phyloP scores from a whole-genome alignment of 495 filamentous ascomycete genomes.

The Annulohypoxylon stygium region DNA sequence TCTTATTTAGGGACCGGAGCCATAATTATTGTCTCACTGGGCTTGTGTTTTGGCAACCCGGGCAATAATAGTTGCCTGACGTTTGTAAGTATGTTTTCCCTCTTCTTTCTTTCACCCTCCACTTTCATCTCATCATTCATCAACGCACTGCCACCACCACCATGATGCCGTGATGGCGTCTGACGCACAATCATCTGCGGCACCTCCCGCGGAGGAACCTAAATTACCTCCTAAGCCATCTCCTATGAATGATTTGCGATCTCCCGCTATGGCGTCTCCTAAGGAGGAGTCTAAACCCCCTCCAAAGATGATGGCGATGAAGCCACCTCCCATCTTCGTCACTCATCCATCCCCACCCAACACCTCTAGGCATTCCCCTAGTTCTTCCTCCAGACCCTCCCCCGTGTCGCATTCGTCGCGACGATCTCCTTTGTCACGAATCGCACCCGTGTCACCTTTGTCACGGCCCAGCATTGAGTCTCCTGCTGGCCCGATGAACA shows the following conservation, averaged over 20 bases:
- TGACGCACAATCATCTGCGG: background rate
- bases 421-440: background rate
- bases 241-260: background rate
- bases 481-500: conserved; percentile 33
- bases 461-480: background rate
- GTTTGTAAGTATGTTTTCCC: conserved; percentile 36
- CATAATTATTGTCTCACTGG: background rate
- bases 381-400: background rate
- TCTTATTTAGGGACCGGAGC: background rate
- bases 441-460: background rate
- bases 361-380: background rate
- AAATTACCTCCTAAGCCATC: background rate
- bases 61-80: background rate
- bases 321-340: background rate
- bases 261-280: background rate
- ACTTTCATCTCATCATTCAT: background rate
- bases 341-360: background rate
- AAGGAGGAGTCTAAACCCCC: background rate
- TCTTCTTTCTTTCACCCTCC: background rate
- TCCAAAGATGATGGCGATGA: background rate
- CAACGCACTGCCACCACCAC: background rate
- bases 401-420: background rate
- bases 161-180: background rate
- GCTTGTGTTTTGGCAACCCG: background rate
- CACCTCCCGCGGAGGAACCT: background rate